phyloP scores from a whole-genome alignment of 345 rosid species.

The Syzygium aromaticum region DNA sequence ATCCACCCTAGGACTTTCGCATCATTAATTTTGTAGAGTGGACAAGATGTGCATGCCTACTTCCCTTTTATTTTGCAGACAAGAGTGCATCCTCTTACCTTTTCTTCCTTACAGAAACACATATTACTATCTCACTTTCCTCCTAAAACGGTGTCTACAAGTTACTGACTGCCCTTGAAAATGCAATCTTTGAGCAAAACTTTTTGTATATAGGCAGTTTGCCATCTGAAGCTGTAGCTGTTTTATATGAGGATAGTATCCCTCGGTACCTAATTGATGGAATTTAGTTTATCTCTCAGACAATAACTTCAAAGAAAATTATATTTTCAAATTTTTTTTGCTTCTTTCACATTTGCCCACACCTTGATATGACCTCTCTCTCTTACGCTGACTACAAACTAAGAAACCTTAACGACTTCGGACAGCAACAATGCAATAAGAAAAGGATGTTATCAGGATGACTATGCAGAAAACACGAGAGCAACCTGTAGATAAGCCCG shows the following conservation, averaged over 20 bases:
- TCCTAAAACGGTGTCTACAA: background rate
- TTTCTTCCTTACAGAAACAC: background rate
- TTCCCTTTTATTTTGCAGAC: background rate
- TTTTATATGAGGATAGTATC: background rate
- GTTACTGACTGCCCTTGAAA: background rate
- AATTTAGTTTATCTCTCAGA: background rate
- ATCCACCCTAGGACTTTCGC: background rate
- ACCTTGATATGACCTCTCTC: background rate
- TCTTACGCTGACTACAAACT: background rate
- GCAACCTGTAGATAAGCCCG: constrained; percentile 87
- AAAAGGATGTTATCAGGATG: background rate
- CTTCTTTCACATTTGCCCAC: background rate
- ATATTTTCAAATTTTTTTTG: background rate
- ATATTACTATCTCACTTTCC: background rate
- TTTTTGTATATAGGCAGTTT: background rate
- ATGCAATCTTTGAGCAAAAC: background rate
- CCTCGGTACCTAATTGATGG: background rate
- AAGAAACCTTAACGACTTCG: background rate
- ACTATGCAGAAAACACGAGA: background rate
- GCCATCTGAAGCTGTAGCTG: background rate
- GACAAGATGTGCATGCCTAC: background rate
- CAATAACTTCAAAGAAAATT: background rate
- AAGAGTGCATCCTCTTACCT: background rate
- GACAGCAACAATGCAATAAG: background rate
- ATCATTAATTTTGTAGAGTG: background rate